Percentiles rank a stretch among this genome's conserved stretches.
Evolutionary conservation across 495 filamentous ascomycete species (phyloP).

Genomic region (Cercophora sp.): DNA sequence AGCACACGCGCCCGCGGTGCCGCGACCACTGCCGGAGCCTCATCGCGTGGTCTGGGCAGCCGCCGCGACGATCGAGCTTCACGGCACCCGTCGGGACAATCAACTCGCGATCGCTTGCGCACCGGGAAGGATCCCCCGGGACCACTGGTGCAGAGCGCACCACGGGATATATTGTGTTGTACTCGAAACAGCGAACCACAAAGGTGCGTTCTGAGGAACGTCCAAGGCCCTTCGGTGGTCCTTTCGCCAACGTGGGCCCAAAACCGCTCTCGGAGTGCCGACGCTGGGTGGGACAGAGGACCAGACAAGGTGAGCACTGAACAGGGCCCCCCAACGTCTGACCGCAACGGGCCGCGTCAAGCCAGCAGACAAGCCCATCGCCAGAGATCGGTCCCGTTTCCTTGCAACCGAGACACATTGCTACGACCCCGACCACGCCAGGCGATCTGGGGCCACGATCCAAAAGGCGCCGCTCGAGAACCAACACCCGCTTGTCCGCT

Average conservation of each 20-base stretch:
- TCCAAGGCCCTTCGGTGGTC: slow-evolving; percentile 7
- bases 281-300: background rate
- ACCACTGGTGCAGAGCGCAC: too few relatives aligned
- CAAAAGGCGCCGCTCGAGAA: too few relatives aligned
- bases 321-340: slow-evolving; percentile 4
- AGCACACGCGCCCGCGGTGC: background rate
- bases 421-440: too few relatives aligned
- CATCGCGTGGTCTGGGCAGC: slow-evolving; percentile 2
- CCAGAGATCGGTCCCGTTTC: background rate
- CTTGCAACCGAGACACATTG: slow-evolving; percentile 10
- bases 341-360: slow-evolving; percentile 12
- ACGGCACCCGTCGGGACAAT: slow-evolving; percentile 13
- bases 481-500: background rate
- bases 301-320: slow-evolving; percentile 3
- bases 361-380: background rate
- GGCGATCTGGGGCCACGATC: too few relatives aligned
- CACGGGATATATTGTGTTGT: too few relatives aligned
- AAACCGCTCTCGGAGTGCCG: background rate
- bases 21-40: slow-evolving; percentile 11
- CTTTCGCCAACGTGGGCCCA: background rate
- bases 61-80: slow-evolving; percentile 9
- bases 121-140: slow-evolving; percentile 14
- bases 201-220: background rate
- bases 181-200: too few relatives aligned
- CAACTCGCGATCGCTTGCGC: slow-evolving; percentile 9